Base-by-base conservation (phyloP, 1,284 basidiomycete genomes). In the Cutaneotrichosporon sp. region DNA sequence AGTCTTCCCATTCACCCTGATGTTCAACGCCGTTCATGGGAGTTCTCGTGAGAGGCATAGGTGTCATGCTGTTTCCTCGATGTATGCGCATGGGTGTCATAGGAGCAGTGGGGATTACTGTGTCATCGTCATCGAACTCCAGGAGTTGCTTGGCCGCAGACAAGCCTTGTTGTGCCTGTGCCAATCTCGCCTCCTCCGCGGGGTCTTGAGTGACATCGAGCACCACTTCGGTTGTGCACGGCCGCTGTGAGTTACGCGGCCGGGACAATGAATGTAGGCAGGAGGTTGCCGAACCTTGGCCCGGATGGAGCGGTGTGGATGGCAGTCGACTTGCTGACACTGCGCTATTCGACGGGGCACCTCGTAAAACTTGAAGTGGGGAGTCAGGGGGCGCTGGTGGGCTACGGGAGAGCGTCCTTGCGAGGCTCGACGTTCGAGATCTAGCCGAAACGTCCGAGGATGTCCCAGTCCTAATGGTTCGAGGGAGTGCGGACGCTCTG, bases 141-240 rank as follows among this genome's bases (percentile, higher is more conserved):
- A 90, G 71, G 34, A 92, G 75, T 52, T 86, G 80, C 66, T 88
- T 84, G 2, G 88, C 90, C 7, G 90, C 87, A 64, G 87, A 89
- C 65, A 90, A 85, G 0, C 89, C 90, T 67, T 92, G 90, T 59
- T 87, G 87, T 3, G 89, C 90, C 54, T 88, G 82, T 2, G 87
- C 88, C 41, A 84, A 81, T 60, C 90, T 75, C 27, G 85, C 87
- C 66, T 92, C 89, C 65, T 92, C 89, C 1, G 90, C 59, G 1
- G 59, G 54, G 24, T 57, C 54, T 22, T 41, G 24, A 5, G 38
- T 41, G 12, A 41, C 22, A 12, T 38, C 20, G 8, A 22, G 20
- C 19, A 20, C 19, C 11, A 22, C 35, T 22, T 38, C 35, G 14
- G 38, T 20, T 20, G 24, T 25, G 11, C 24, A 24, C 12, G 38